Base-by-base conservation (phyloP, 2,329 filamentous ascomycete species). In the Aphanocladium album region DNA sequence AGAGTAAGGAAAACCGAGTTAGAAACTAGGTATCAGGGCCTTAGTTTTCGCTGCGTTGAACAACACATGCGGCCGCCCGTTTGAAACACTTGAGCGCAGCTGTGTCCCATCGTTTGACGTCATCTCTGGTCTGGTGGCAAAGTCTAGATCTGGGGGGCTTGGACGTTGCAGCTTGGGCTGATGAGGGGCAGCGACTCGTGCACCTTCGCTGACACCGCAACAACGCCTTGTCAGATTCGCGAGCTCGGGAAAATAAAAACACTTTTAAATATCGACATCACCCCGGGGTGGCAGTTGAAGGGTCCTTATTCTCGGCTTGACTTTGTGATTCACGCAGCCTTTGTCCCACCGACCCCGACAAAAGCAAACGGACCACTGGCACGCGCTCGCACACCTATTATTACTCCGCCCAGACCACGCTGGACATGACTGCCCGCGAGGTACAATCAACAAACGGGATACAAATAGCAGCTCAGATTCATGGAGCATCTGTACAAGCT, bases 41-140 rank as follows among this genome's bases (percentile, higher is more conserved):
- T n/a, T n/a, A n/a, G n/a, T n/a, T n/a, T n/a, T n/a, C n/a, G n/a
- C n/a, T n/a, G n/a, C n/a, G n/a, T n/a, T n/a, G n/a, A n/a, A n/a
- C n/a, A n/a, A n/a, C n/a, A n/a, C n/a, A n/a, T n/a, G n/a, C n/a
- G n/a, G n/a, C n/a, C n/a, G n/a, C n/a, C n/a, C n/a, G n/a, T 35
- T 35, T 35, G 33, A 35, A 35, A 35, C 33, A 5, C 49, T 51
- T 11, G 23, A 17, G 19, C 35, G 30, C 52, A 30, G 52, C 37
- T 43, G 37, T 54, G 25, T 54, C 33, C 17, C 23, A 21, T 43
- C 35, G 23, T 14, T 35, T 45, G 37, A 37, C 52, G 30, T 37
- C 37, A 54, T 43, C 52, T n/a, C n/a, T n/a, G n/a, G n/a, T n/a
- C 37, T 17, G 11, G 52, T 54, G 52, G 52, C 52, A 54, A 27